Base-by-base conservation (phyloP, 1,139 yeast genomes). In the Taphrina communis region DNA sequence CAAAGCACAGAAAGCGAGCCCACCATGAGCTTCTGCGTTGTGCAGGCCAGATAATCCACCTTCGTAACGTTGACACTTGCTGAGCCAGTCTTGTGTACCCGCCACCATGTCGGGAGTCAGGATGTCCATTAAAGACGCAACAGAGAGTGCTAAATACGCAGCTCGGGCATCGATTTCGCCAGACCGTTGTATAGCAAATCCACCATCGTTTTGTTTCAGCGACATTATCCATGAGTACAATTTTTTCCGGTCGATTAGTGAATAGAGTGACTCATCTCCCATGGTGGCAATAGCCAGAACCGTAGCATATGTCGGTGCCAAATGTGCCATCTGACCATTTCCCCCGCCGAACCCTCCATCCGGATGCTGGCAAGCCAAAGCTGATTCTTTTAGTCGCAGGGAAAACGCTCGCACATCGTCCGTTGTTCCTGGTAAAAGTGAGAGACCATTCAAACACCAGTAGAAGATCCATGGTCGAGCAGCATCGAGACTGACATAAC, bases 31-130 rank as follows among this genome's bases (percentile, higher is more conserved):
- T 77, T 95, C 99, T 65, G 90, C 88, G 9, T 80, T 80, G 0
- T 96, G 93, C 11, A 82, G 81, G 0, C 96, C 97, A 0, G 94
- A 90, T 78, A 93, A 90, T 0, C 99, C 99, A 35, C 99, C 99
- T 78, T 95, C 99, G 77, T 85, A 93, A 0, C 96, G 89, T 77
- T 94, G 99, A 74, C 97, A 91, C 11, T 76, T 73, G 0, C 80
- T 74, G n/a, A 94, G 74, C 87, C 93, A 94, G 11, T 82, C 83
- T 0, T 81, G 81, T 0, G 86, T 83, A 12, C 84, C 85, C 14
- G 79, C 79, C 0, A 79, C 73, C n/a, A 94, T 78, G 70, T 88
- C 89, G 0, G 84, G 85, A 0, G 92, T 88, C 51, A 86, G 65
- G 1, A 92, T 81, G 72, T 85, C 82, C 52, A 93, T 82, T 70